Conservation (phyloP, 805 yeast genomes). For the Myxozyma kluyveri region DNA sequence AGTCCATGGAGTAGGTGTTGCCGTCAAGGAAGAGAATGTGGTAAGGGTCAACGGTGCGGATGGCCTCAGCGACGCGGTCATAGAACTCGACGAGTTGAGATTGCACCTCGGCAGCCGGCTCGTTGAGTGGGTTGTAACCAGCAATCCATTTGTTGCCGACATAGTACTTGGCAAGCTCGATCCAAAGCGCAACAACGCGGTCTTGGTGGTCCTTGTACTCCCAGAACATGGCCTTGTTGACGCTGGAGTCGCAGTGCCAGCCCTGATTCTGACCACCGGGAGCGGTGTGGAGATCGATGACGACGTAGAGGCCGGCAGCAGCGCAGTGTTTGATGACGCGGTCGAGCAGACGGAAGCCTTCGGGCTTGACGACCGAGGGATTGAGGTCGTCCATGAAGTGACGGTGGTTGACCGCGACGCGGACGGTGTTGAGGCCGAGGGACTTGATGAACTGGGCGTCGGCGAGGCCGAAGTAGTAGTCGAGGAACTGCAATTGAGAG, state of each 20-base stretch:
- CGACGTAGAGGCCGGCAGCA: conserved; percentile 48
- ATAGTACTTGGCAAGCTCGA: conserved; percentile 46
- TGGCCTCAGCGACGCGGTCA: conserved; percentile 40
- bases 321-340: conserved; percentile 45
- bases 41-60: conserved; percentile 48
- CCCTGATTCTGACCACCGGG: conserved; percentile 59
- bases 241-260: conserved; percentile 52
- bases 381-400: conserved; percentile 51
- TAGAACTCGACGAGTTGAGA: conserved; percentile 44
- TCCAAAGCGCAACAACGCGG: conserved; percentile 48
- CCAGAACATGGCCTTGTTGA: conserved; percentile 51
- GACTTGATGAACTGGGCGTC: conserved; percentile 49
- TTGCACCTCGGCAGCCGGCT: conserved; percentile 50
- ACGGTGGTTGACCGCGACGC: conserved; percentile 54
- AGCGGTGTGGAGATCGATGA: conserved; percentile 49
- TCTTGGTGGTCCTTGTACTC: conserved; percentile 51
- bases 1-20: conserved; percentile 53
- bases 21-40: conserved; percentile 52
- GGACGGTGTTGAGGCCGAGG: conserved; percentile 47
- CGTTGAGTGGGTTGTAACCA: conserved; percentile 56
- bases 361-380: conserved; percentile 43
- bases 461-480: conserved; percentile 50
- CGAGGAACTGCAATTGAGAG: conserved; percentile 23
- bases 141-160: conserved; percentile 50
- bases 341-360: conserved; percentile 49